Evolutionary conservation across 345 rosid genomes (phyloP), one percentile per base, ranked within the genome.

Genomic region (Raphanus raphanistrum): DNA sequence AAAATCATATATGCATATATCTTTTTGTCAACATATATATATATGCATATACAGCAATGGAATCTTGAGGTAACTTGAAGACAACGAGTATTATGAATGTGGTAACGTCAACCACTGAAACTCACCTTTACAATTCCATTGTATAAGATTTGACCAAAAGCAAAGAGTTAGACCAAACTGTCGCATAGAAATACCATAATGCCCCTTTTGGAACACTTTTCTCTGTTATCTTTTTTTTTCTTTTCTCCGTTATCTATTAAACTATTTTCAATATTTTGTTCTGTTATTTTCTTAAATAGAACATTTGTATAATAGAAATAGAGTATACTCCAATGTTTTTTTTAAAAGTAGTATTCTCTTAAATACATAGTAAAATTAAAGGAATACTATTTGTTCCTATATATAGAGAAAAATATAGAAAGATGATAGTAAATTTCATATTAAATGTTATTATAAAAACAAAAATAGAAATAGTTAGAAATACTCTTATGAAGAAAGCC

Each of bases 21-120:
- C 21, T 21, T 21, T 21, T 21, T 21, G 21, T 21, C 21, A 21
- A 21, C 21, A 21, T 21, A 21, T 21, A 21, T n/a, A 10, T 41
- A 41, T 41, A 41, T 41, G 12, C 48, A 41, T 41, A 41, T 41
- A 41, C 48, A 41, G 54, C 55, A 48, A 17, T 27, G 33, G 63
- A 59, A 59, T 59, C 2, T 80, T 72, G 85, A 81, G 79, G 86
- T 66, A 32, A 4, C 88, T 86, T 86, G 66, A 83, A 66, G 91
- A 70, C 86, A 77, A 87, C 82, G 85, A 43, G 32, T 82, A 68
- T 70, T 73, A n/a, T 3, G 76, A 85, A 85, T 76, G 84, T 79
- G 68, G 86, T 84, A 63, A 76, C 74, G 52, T 43, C 71, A 87
- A 75, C 88, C 69, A 82, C 69, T 67, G 38, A 68, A 82, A 84